A percentile compares a stretch with the other conserved stretches of the same genome.
These are phyloP conservation scores for Akanthomyces uredinophilus DNA, from an alignment of 2,329 filamentous ascomycete species.

Conservation along the genomic window DNA sequence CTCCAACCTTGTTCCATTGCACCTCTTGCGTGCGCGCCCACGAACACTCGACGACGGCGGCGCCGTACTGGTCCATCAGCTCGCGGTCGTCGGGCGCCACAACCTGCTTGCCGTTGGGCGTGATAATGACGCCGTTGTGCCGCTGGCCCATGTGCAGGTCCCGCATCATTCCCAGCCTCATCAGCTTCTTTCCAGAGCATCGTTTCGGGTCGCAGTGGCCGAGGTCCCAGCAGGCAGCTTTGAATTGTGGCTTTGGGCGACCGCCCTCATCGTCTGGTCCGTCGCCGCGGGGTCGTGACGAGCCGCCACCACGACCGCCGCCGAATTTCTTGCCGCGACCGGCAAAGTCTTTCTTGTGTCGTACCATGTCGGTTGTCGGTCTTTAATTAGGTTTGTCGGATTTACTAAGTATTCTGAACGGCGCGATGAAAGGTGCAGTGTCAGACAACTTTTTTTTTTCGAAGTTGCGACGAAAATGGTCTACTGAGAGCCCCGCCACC, in stretches of 20 bases:
- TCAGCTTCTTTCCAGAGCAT: conserved; percentile 92
- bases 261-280: conserved; percentile 33
- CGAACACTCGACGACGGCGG: conserved; percentile 93
- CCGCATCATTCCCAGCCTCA: conserved; percentile 88
- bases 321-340: conserved; percentile 69
- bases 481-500: conserved; percentile 1
- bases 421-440: neutral
- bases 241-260: conserved; percentile 56
- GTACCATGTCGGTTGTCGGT: conserved; percentile 61
- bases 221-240: conserved; percentile 95
- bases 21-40: conserved; percentile 93
- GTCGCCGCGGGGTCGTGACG: conserved; percentile 46
- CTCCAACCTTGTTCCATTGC: conserved; percentile 85
- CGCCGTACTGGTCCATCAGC: conserved; percentile 80
- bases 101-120: conserved; percentile 84
- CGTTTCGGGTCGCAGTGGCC: conserved; percentile 96
- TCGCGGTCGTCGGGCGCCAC: conserved; percentile 78
- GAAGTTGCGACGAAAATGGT: conserved; percentile 9
- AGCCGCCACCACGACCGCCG: conserved; percentile 51
- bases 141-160: conserved; percentile 89
- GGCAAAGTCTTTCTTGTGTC: conserved; percentile 84
- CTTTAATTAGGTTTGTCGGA: neutral
- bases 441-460: conserved; percentile 1
- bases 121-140: conserved; percentile 87
- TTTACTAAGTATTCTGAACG: neutral